Percentiles rank a stretch among this genome's conserved stretches.
Evolutionary conservation across 2,329 filamentous ascomycete species (phyloP).

Genomic region (Colletotrichum lentis): DNA sequence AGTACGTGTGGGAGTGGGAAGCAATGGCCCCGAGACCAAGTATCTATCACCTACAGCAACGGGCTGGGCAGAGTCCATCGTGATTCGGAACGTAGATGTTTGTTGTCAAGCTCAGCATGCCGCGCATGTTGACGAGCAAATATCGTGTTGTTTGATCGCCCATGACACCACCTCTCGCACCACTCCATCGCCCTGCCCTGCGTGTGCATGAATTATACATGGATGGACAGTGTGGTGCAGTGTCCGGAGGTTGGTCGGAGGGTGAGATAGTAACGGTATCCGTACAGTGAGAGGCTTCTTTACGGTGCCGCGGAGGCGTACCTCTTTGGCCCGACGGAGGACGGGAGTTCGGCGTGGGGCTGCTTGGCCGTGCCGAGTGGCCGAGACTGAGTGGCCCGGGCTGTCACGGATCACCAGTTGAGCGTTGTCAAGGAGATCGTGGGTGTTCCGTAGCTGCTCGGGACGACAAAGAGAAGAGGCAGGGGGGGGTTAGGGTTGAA

Average conservation of each 20-base stretch:
- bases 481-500: no score
- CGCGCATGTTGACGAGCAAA: constrained; percentile 10
- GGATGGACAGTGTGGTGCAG: neutral
- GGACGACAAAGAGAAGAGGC: neutral
- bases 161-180: constrained; percentile 6
- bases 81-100: neutral
- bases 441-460: neutral
- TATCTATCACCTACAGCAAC: constrained; percentile 6
- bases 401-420: constrained; percentile 12
- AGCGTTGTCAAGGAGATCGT: no score
- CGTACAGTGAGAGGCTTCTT: neutral
- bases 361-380: neutral
- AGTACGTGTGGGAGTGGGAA: constrained; percentile 23
- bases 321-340: neutral
- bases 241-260: no score
- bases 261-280: no score
- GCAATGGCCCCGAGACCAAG: constrained; percentile 9
- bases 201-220: neutral
- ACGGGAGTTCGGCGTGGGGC: constrained; percentile 19
- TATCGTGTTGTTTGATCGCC: constrained; percentile 20
- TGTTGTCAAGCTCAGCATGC: constrained; percentile 1
- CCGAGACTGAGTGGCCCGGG: constrained; percentile 9
- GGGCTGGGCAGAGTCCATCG: neutral
- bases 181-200: neutral
- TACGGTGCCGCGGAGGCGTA: no score